Percentiles rank a stretch among this genome's conserved stretches.
These are phyloP conservation scores for Warburgia ugandensis DNA, from an alignment of 164 flowering plant genomes.

Conservation along the genomic window DNA sequence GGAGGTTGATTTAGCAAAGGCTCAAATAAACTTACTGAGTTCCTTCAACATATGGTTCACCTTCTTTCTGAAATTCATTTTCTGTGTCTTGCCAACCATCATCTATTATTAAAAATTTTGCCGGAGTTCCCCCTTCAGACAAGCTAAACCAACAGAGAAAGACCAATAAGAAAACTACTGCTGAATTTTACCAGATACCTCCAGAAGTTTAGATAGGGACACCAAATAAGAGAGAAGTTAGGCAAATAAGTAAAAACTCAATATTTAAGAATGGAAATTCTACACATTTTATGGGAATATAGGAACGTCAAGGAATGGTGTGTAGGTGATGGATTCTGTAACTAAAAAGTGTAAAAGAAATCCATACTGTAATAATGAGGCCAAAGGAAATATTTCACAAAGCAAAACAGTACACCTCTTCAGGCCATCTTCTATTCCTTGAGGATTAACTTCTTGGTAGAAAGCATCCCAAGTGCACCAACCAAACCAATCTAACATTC, in stretches of 20 bases:
- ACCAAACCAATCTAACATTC: conserved; percentile 67
- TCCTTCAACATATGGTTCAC: conserved; percentile 45
- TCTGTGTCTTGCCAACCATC: conserved; percentile 66
- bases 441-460: conserved; percentile 49
- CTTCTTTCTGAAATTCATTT: conserved; percentile 53
- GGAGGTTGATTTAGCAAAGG: background rate
- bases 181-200: too few relatives aligned
- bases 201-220: too few relatives aligned
- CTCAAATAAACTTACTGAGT: conserved; percentile 40
- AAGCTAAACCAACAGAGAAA: conserved; percentile 24
- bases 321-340: too few relatives aligned
- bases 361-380: background rate
- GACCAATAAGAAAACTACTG: background rate
- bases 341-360: background rate
- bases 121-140: conserved; percentile 53
- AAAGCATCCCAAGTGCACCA: conserved; percentile 94
- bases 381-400: background rate
- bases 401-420: conserved; percentile 27
- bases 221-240: too few relatives aligned
- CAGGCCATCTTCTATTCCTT: conserved; percentile 55
- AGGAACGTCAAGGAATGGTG: too few relatives aligned
- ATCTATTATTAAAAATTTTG: conserved; percentile 52
- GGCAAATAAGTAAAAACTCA: too few relatives aligned
- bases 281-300: too few relatives aligned
- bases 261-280: too few relatives aligned